Evolutionary conservation across 139 green algal species (phyloP), one percentile per base, ranked within the genome.

Genomic region (Auxenochlorella pyrenoidosa): DNA sequence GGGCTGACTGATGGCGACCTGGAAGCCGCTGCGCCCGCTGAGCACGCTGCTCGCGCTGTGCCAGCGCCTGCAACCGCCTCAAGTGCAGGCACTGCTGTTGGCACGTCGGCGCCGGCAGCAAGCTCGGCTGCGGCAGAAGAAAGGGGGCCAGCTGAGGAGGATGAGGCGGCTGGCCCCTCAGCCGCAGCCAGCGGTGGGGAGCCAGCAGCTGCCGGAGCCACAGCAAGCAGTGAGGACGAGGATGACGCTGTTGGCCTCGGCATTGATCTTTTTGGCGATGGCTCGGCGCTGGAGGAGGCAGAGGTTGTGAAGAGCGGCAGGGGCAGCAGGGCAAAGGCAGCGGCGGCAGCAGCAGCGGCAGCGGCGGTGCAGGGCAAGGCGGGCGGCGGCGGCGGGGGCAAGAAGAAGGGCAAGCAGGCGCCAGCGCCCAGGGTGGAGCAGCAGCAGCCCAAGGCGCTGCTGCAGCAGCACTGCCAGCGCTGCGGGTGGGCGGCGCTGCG

Each of bases 401-500:
- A 86, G 60, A 82, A 92, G 81, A 90, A 85, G 71, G 66, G 84
- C 70, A 66, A 85, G 43, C 63, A 36, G 65, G 5, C n/a, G 12
- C 63, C 84, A 3, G 84, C 85, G 21, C 71, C 43, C 5, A 72
- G 68, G 75, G 36, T 43, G 54, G 73, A 63, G 41, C 36, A 87
- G 51, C 88, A 94, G 84, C 82, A 91, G 70, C 96, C 96, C 54
- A 97, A 96, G 83, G 93, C 95, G 26, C 79, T 97, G 75, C 93
- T 99, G 83, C 93, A 97, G 87, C 94, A 98, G 95, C 90, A 93
- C 81, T 98, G 96, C 91, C 93, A 96, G 81, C 92, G 92, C 34
- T 36, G 77, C 70, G 84, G 89, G 43, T 95, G 90, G 94, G 83
- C 88, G 26, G 89, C 94, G 34, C 96, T 96, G 1, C 92, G 90